phyloP scores from a whole-genome alignment of 1,139 yeast genomes.

The Blastobotrys buckinghamii region DNA sequence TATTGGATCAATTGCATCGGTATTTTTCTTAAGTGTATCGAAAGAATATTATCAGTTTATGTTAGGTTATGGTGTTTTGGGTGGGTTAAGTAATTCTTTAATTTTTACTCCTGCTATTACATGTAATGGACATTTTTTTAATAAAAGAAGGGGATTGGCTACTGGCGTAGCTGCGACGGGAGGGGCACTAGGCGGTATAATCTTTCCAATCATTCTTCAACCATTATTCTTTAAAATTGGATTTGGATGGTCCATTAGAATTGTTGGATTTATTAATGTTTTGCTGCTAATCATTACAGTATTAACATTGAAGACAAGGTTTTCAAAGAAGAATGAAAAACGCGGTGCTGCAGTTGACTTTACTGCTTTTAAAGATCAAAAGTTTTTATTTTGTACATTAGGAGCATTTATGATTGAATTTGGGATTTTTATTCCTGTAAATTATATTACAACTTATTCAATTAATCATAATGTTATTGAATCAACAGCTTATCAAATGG shows the following conservation, averaged over 20 bases:
- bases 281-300: conserved; percentile 11
- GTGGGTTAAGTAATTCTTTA: conserved; percentile 54
- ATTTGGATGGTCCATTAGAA: conserved; percentile 53
- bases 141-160: conserved; percentile 53
- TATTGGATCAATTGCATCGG: conserved; percentile 51
- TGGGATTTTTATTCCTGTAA: conserved; percentile 44
- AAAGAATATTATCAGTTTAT: conserved; percentile 58
- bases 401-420: conserved; percentile 46
- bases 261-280: conserved; percentile 45
- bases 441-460: conserved; percentile 50
- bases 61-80: conserved; percentile 48
- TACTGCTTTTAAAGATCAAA: conserved; percentile 38
- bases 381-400: conserved; percentile 38
- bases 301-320: conserved; percentile 37
- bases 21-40: conserved; percentile 45
- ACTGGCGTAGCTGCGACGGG: conserved; percentile 59
- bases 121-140: conserved; percentile 57
- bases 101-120: conserved; percentile 56
- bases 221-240: conserved; percentile 47
- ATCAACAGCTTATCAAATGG: conserved; percentile 38
- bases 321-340: conserved; percentile 26
- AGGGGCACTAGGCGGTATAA: conserved; percentile 63
- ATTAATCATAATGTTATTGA: conserved; percentile 39
- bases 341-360: conserved; percentile 38
- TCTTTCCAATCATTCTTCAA: conserved; percentile 56